phyloP scores from a whole-genome alignment of 2,329 filamentous ascomycete species.

The Cordyceps fumosorosea region DNA sequence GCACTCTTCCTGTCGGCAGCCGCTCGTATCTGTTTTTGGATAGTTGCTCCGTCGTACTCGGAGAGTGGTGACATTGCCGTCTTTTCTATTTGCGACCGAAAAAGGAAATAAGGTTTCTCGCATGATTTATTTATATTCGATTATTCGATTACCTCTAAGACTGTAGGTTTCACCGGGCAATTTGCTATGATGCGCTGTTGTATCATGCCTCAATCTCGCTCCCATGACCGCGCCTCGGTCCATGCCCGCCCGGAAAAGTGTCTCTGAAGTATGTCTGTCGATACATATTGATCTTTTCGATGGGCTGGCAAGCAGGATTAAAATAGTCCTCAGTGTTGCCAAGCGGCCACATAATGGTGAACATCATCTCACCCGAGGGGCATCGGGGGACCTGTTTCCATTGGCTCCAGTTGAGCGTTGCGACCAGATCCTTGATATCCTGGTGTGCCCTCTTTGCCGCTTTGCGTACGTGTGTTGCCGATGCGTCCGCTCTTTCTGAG shows the following conservation, averaged over 20 bases:
- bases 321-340: slow-evolving; percentile 48
- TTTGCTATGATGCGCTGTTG: neutral
- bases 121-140: neutral
- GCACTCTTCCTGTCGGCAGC: neutral
- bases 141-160: neutral
- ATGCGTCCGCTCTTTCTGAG: neutral
- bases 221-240: neutral
- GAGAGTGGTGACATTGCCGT: neutral
- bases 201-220: neutral
- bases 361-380: slow-evolving; percentile 46
- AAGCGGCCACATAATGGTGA: slow-evolving; percentile 59
- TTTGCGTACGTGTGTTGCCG: slow-evolving; percentile 8
- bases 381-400: slow-evolving; percentile 55
- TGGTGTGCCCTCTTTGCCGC: slow-evolving; percentile 17
- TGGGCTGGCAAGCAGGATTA: slow-evolving; percentile 26
- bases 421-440: slow-evolving; percentile 30
- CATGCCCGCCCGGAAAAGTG: neutral
- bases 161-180: neutral
- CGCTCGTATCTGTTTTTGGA: neutral
- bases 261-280: neutral
- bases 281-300: slow-evolving; percentile 10
- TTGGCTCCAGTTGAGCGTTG: slow-evolving; percentile 49
- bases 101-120: neutral
- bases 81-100: neutral
- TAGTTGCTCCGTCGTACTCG: neutral